Base-by-base conservation (phyloP, 78 protist species). In the Creolimax fragrantissima region DNA sequence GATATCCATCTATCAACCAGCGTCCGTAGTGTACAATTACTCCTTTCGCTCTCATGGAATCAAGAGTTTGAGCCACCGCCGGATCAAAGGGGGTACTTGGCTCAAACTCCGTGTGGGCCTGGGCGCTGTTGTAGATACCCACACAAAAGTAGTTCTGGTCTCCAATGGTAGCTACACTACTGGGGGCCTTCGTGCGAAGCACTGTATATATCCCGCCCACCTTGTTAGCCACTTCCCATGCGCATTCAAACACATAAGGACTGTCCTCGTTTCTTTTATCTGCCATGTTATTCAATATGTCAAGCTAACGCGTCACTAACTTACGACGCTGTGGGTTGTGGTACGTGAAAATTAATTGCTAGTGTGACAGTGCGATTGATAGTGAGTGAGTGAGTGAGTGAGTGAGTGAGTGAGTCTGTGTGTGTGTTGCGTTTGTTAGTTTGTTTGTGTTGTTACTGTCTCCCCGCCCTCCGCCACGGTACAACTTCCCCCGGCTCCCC, bases 141-240 rank as follows among this genome's bases (percentile, higher is more conserved):
- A 96, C 88, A 4, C 92, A 90, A 84, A 92, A 94, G 89, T 93
- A 93, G 89, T 95, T 47, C 89, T 67, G 36, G 3, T 94, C 94
- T 32, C 92, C 95, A 37, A 66, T 45, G 32, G 43, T 44, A 37
- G 3, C 84, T 24, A 84, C 93, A 3, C 83, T 84, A 2, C 44
- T 81, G 11, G 96, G 97, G 41, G 97, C 94, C 92, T 97, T 97
- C 2, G 97, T 41, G 85, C 89, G 90, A 86, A 97, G 45, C 3
- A 97, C 98, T 3, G 98, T 97, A 91, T 97, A 96, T 88, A 97
- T 97, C 84, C 98, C 98, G 37, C 98, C 98, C 3, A 95, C 96
- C 42, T 93, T 93, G 92, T 90, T 90, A 74, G 85, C 81, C 4
- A 86, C 95, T 85, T 93, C 95, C 94, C 92, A 93, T 3, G 93